Percentiles rank a stretch among this genome's conserved stretches.
phyloP scores from a whole-genome alignment of 768 basidiomycete species.

The Gloeostereum incarnatum region DNA sequence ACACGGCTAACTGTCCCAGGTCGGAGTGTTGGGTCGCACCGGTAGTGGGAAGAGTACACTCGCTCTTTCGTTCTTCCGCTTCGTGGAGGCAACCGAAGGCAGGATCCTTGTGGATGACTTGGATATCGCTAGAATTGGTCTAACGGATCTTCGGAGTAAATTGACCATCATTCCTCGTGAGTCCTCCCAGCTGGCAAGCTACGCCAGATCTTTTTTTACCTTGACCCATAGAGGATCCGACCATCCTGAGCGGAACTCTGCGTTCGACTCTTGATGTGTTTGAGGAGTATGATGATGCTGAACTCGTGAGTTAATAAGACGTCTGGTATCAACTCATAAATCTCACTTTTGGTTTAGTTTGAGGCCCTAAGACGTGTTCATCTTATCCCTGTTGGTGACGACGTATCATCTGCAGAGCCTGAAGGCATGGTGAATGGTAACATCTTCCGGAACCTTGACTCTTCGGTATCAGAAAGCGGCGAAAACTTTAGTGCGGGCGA shows the following conservation, averaged over 20 bases:
- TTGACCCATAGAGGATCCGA: conserved; percentile 66
- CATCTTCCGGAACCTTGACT: conserved; percentile 70
- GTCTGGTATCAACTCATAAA: too few species aligned
- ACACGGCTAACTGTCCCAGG: conserved; percentile 18
- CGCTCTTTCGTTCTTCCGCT: conserved; percentile 80
- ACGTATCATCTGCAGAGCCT: conserved; percentile 33
- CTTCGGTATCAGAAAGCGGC: conserved; percentile 70
- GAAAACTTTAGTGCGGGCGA: conserved; percentile 88
- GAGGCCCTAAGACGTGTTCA: conserved; percentile 81
- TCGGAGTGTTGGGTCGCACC: conserved; percentile 66
- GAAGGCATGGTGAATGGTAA: conserved; percentile 55
- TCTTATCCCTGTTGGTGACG: conserved; percentile 54
- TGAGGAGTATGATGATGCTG: conserved; percentile 74
- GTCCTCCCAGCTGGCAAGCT: conserved; percentile 14
- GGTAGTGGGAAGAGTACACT: conserved; percentile 77
- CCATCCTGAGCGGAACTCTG: conserved; percentile 75
- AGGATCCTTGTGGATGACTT: conserved; percentile 68
- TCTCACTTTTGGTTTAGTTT: conserved; percentile 33
- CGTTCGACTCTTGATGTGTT: conserved; percentile 82
- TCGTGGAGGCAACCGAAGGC: conserved; percentile 80
- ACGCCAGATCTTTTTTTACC: conserved; percentile 2
- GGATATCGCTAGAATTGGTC: conserved; percentile 70
- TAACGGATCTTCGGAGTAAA: conserved; percentile 71
- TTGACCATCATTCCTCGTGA: conserved; percentile 71
- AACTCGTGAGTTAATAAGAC: conserved; percentile 52